A percentile compares a stretch with the other conserved stretches of the same genome.
Conservation (phyloP, 306 rosid genomes). For the Malus orientalis region DNA sequence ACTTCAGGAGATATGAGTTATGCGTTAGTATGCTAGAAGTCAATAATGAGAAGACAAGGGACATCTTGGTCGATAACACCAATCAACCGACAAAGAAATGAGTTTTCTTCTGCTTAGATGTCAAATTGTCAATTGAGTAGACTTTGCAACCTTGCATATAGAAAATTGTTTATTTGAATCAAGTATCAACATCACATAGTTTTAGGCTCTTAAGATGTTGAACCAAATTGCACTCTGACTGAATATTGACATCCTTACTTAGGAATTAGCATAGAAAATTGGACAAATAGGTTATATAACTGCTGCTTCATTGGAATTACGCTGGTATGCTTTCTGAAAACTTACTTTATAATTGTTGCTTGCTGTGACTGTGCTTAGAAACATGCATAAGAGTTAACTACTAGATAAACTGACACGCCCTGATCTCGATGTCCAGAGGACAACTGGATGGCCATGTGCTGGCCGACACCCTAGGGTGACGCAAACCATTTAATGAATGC, state of each 20-base stretch:
- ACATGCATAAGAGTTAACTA: no score
- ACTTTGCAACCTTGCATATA: not conserved
- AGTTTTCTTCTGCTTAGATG: slow-evolving; percentile 21
- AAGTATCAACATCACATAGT: not conserved
- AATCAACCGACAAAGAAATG: slow-evolving; percentile 71
- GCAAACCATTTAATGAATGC: no score
- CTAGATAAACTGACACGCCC: no score
- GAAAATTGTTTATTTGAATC: not conserved
- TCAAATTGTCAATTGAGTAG: not conserved
- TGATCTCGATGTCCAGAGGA: no score
- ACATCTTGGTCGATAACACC: slow-evolving; percentile 49
- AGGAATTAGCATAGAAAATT: not conserved
- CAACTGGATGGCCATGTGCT: no score
- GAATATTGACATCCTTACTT: not conserved
- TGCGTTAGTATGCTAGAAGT: slow-evolving; percentile 94
- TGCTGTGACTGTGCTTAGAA: no score
- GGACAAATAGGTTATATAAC: not conserved
- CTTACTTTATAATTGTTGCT: no score
- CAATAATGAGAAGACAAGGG: slow-evolving; percentile 8
- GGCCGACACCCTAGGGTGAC: no score
- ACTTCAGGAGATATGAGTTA: slow-evolving; percentile 68
- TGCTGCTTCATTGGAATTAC: no score
- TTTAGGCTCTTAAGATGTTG: not conserved
- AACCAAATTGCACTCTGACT: not conserved
- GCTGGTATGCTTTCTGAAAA: no score